These are phyloP conservation scores for Aspergillus udagawae DNA, from an alignment of 2,329 filamentous ascomycete genomes.

Conservation along the genomic window DNA sequence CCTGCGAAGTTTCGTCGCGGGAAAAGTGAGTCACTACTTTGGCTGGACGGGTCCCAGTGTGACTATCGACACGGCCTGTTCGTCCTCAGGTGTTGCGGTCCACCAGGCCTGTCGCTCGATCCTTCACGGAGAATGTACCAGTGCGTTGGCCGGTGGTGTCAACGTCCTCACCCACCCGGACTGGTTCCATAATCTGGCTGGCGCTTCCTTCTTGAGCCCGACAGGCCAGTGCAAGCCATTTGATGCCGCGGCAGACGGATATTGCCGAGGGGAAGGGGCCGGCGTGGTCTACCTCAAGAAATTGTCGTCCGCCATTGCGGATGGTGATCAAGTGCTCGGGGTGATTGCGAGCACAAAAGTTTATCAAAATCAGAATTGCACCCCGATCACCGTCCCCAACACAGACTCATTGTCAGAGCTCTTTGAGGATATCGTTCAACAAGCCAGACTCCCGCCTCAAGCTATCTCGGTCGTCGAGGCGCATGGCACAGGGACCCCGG, in stretches of 20 bases:
- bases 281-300: constrained; percentile 46
- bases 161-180: constrained; percentile 27
- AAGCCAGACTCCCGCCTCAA: constrained; percentile 17
- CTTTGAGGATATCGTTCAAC: constrained; percentile 21
- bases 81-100: constrained; percentile 37
- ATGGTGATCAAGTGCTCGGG: constrained; percentile 44
- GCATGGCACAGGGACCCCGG: constrained; percentile 30
- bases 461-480: constrained; percentile 31
- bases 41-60: constrained; percentile 42
- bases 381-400: constrained; percentile 16
- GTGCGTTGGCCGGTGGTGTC: constrained; percentile 35
- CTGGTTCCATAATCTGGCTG: constrained; percentile 25
- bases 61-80: constrained; percentile 43
- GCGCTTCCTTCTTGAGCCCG: constrained; percentile 40
- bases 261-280: constrained; percentile 48
- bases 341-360: constrained; percentile 29
- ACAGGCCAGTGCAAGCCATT: constrained; percentile 49
- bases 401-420: constrained; percentile 23
- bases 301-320: constrained; percentile 42
- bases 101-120: constrained; percentile 22
- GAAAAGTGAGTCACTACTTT: constrained; percentile 41
- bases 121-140: constrained; percentile 18
- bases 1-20: constrained; percentile 17
- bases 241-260: constrained; percentile 47
- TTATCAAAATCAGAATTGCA: constrained; percentile 31